phyloP scores from a whole-genome alignment of 1,139 yeast species.

The Ogataea hybrid region DNA sequence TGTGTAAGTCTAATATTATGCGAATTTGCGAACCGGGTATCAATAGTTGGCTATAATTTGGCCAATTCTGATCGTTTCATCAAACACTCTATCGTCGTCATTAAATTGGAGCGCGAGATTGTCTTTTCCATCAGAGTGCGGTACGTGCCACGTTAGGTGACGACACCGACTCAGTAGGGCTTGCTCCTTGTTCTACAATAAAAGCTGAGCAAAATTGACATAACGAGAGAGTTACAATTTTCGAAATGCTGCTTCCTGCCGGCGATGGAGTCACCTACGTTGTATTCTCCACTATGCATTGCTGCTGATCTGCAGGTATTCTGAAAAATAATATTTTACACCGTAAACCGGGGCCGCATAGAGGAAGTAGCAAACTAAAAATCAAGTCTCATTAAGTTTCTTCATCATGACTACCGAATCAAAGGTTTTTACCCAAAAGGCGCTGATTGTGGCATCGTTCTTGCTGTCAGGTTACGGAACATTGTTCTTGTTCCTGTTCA shows the following conservation, averaged over 20 bases:
- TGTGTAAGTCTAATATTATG: conserved; percentile 3
- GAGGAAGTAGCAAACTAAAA: conserved; percentile 3
- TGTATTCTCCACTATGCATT: not conserved
- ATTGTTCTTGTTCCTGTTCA: conserved; percentile 51
- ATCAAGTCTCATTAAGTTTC: not conserved
- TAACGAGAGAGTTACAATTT: not conserved
- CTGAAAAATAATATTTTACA: not conserved
- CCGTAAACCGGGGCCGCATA: conserved; percentile 1
- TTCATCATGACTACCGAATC: conserved; percentile 23
- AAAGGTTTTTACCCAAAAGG: conserved; percentile 37
- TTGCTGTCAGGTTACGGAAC: conserved; percentile 54
- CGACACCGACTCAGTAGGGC: not conserved
- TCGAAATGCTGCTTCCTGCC: not conserved
- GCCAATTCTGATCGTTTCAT: too few species aligned
- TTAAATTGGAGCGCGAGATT: conserved; percentile 9
- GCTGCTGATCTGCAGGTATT: not conserved
- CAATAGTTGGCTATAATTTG: not conserved
- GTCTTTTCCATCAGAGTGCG: not conserved
- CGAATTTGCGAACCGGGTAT: conserved; percentile 4
- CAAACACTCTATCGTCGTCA: conserved; percentile 11
- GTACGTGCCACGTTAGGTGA: not conserved
- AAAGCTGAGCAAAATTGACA: too few species aligned
- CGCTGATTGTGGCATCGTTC: conserved; percentile 48
- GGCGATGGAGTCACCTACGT: not conserved
- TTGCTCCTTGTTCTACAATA: too few species aligned